Evolutionary conservation across 352 stramenopile species (phyloP), one percentile per base, ranked within the genome.

Genomic region (Phytophthora melonis): DNA sequence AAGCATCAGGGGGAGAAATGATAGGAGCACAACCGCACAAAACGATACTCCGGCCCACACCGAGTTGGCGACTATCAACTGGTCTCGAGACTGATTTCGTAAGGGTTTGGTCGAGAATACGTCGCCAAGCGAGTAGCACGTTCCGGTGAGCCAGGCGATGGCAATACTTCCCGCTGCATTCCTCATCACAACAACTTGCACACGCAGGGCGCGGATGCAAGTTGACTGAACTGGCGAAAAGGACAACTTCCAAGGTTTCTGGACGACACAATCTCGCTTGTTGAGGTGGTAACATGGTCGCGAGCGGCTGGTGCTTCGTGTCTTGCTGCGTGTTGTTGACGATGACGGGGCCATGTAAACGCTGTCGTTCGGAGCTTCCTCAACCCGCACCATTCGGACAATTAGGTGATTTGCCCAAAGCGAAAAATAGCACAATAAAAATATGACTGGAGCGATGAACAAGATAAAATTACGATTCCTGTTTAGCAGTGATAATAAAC

Each of bases 51-150:
- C 47, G 10, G 47, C 47, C 47, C 47, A 54, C 47, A 54, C 47
- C 1, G 47, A 54, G 19, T 54, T 54, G 47, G 47, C 19, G 47
- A 54, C 47, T 16, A 54, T 54, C 47, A 54, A 27, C 47, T 54
- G 7, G 8, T 54, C 47, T 27, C 47, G 47, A 25, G 47, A 18
- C 19, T 54, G 47, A 30, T 9, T 18, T 30, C 19, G 47, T 3
- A 54, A 54, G 3, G 47, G 27, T 27, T 54, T 54, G 9, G 19
- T 10, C n/a, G 47, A 54, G 47, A 27, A 54, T 18, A 54, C 16
- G 19, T 54, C 27, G 14, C 47, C 47, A 3, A 54, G 47, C n/a
- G 47, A 54, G 47, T 54, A 54, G 47, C 47, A 54, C 1, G n/a
- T n/a, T 30, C 47, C 47, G 1, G 47, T 30, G 18, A 54, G 8